Evolutionary conservation across 106 monocot genomes (phyloP).

Genomic region (Dendrobium huoshanense): DNA sequence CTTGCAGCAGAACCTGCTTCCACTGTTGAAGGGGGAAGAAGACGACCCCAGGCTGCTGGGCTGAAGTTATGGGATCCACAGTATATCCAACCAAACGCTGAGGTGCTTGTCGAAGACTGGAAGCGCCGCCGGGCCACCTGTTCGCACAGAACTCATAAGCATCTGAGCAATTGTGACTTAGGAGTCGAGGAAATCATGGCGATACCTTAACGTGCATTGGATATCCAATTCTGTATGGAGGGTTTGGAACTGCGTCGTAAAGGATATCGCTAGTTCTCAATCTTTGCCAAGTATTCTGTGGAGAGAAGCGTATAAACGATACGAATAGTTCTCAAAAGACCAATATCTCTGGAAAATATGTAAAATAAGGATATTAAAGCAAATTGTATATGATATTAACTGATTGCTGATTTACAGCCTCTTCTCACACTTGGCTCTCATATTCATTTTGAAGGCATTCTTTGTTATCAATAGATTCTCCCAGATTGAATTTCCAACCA

Average conservation of each 20-base stretch:
- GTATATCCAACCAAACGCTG: conserved; percentile 82
- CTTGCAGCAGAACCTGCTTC: conserved; percentile 13
- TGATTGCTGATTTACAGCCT: too few species aligned
- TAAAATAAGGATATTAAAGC: too few species aligned
- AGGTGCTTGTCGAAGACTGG: conserved; percentile 21
- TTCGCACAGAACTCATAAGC: not conserved
- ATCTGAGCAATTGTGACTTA: too few species aligned
- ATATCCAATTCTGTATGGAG: conserved; percentile 59
- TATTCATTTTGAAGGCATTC: too few species aligned
- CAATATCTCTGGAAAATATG: too few species aligned
- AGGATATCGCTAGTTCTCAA: conserved; percentile 46
- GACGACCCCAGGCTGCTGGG: conserved; percentile 83
- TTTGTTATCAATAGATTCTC: not conserved
- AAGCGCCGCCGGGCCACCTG: conserved; percentile 75
- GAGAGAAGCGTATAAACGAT: not conserved
- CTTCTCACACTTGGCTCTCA: too few species aligned
- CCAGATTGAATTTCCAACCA: not conserved
- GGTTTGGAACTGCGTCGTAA: conserved; percentile 72
- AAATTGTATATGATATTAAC: too few species aligned
- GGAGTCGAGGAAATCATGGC: not conserved
- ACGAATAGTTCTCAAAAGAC: too few species aligned
- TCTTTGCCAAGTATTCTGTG: conserved; percentile 79
- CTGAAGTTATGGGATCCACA: conserved; percentile 94
- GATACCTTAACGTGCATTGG: conserved; percentile 94
- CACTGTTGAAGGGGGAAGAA: conserved; percentile 16